Base-by-base conservation (phyloP, 495 filamentous ascomycete species). In the Tetracladium marchalianum region DNA sequence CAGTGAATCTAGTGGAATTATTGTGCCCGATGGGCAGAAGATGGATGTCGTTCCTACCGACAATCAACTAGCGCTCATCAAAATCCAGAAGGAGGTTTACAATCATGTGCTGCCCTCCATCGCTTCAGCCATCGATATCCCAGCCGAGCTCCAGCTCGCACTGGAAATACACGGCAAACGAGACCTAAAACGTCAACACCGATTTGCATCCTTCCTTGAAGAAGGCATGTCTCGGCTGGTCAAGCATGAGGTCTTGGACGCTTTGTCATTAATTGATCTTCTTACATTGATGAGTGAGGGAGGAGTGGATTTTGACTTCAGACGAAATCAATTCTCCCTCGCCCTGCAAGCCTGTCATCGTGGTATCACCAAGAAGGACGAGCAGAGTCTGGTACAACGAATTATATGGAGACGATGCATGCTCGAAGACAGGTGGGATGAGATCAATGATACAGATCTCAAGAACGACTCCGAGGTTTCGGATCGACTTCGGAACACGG, bases 111-210 rank as follows among this genome's bases (percentile, higher is more conserved):
- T 62, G 3, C 76, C 77, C 0, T 67, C 73, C 24, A 66, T 86
- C 31, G 62, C 71, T 16, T 71, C 71, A 18, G 85, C 85, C 0
- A 76, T 95, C 38, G 92, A 98, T 59, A 72, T 76, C 35, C 71
- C 82, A 16, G 87, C 85, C 9, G 87, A 84, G 40, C 56, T 85
- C 22, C 78, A 92, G 45, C 60, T 95, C 9, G 81, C 81, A 1
- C 71, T 88, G 50, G 78, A 86, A 40, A 70, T 75, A 27, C 84
- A 84, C 57, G 81, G 72, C 18, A 66, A 61, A 16, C 63, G 67
- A 19, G 64, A 72, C 34, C 66, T 76, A 1, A 70, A 74, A 48
- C 73, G 79, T 49, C 73, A 76, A 35, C 78, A 82, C 40, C 78
- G 78, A 13, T 69, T 89, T 8, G 64, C 68, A 39, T 70, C 77